Evolutionary conservation across 345 rosid species (phyloP).

Genomic region (Geranium brycei): DNA sequence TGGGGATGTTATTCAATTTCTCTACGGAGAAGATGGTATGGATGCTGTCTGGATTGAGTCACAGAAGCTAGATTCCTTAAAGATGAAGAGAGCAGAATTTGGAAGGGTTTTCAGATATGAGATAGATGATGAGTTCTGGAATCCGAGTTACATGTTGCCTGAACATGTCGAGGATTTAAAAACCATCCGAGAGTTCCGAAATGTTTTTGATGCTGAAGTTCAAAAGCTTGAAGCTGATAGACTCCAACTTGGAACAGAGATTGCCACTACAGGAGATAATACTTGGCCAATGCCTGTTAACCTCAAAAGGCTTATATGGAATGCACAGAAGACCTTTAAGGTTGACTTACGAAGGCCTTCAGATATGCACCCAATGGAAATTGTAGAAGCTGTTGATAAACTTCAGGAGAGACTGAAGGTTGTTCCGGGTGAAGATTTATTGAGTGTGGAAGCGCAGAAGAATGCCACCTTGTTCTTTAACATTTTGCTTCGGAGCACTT

Average conservation of each 20-base stretch:
- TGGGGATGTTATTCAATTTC: slow-evolving; percentile 97
- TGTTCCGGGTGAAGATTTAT: slow-evolving; percentile 80
- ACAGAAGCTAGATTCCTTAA: slow-evolving; percentile 83
- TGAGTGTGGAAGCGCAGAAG: slow-evolving; percentile 97
- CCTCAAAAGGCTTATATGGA: slow-evolving; percentile 89
- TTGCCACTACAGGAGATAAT: slow-evolving; percentile 85
- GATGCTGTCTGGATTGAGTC: slow-evolving; percentile 96
- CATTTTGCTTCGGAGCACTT: slow-evolving; percentile 89
- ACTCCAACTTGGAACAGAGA: slow-evolving; percentile 78
- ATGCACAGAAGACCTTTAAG: slow-evolving; percentile 93
- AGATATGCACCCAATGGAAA: slow-evolving; percentile 90
- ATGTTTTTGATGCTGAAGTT: slow-evolving; percentile 91
- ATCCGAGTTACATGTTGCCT: slow-evolving; percentile 62
- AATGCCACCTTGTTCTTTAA: slow-evolving; percentile 93
- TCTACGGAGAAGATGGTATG: slow-evolving; percentile 99
- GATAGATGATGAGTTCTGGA: slow-evolving; percentile 74
- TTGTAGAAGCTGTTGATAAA: slow-evolving; percentile 90
- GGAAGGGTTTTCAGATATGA: slow-evolving; percentile 73
- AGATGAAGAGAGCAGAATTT: slow-evolving; percentile 73
- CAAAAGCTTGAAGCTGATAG: slow-evolving; percentile 82
- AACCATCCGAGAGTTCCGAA: slow-evolving; percentile 72
- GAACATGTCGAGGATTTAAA: slow-evolving; percentile 87
- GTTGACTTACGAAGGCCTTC: slow-evolving; percentile 65
- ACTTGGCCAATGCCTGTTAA: slow-evolving; percentile 93
- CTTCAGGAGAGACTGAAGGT: slow-evolving; percentile 90